Evolutionary conservation across 495 filamentous ascomycete genomes (phyloP).

Genomic region (Polyplosphaeria fusca): DNA sequence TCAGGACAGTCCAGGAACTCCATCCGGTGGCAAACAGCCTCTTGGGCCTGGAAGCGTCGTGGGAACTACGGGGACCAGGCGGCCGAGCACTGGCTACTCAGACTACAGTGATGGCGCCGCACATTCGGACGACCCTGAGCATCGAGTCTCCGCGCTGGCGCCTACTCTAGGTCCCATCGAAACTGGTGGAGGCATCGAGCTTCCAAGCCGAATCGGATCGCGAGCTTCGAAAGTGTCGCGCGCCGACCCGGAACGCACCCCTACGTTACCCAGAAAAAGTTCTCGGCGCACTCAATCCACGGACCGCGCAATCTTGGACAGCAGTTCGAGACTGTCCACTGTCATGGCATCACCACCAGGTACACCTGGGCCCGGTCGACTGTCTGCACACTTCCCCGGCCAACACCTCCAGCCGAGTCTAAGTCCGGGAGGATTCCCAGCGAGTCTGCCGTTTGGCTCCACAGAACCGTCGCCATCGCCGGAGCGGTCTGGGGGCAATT

Average conservation of each 20-base stretch:
- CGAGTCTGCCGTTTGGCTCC: constrained; percentile 29
- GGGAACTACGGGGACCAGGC: constrained; percentile 34
- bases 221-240: constrained; percentile 46
- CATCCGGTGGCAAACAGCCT: neutral
- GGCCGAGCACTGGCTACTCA: constrained; percentile 6
- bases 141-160: constrained; percentile 49
- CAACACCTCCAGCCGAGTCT: constrained; percentile 27
- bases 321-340: constrained; percentile 25
- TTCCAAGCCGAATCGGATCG: constrained; percentile 62
- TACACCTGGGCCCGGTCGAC: constrained; percentile 8
- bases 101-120: constrained; percentile 38
- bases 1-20: constrained; percentile 29
- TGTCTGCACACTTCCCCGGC: constrained; percentile 6
- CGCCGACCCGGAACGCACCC: constrained; percentile 42
- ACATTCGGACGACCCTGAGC: constrained; percentile 46
- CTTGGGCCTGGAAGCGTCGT: constrained; percentile 32
- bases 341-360: constrained; percentile 32
- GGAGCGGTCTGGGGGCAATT: constrained; percentile 24
- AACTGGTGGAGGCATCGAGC: constrained; percentile 58
- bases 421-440: neutral
- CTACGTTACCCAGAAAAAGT: constrained; percentile 59
- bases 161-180: constrained; percentile 62
- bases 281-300: constrained; percentile 52
- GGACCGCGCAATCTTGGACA: constrained; percentile 25
- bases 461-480: constrained; percentile 30